Percentiles rank a stretch among this genome's conserved stretches.
phyloP scores from a whole-genome alignment of 2,329 filamentous ascomycete species.

The Pseudofabraea citricarpa region DNA sequence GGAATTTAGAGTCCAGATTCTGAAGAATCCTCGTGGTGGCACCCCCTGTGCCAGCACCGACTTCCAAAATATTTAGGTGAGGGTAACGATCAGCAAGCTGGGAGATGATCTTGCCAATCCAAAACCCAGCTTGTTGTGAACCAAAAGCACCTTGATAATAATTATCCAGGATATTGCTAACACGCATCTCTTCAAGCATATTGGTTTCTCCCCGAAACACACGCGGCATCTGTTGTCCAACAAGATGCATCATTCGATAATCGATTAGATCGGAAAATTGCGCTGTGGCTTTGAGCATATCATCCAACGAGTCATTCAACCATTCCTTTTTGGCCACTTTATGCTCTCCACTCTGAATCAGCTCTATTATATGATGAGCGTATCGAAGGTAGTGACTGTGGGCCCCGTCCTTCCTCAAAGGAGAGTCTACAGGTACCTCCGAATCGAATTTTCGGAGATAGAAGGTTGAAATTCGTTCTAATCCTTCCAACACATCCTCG shows the following conservation, averaged over 20 bases:
- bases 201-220: constrained; percentile 4
- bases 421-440: background rate
- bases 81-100: constrained; percentile 29
- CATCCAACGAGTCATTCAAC: background rate
- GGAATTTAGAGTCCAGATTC: constrained; percentile 7
- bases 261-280: background rate
- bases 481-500: background rate
- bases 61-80: constrained; percentile 31
- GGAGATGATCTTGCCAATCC: constrained; percentile 1
- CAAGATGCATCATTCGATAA: background rate
- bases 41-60: constrained; percentile 25
- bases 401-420: background rate
- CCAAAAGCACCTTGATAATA: constrained; percentile 8
- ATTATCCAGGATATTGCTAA: constrained; percentile 5
- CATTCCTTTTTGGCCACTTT: constrained; percentile 3
- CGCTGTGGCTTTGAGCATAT: background rate
- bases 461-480: background rate
- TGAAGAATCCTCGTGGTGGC: constrained; percentile 22
- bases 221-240: constrained; percentile 8
- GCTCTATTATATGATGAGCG: background rate
- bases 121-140: background rate
- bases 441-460: background rate
- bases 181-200: constrained; percentile 6
- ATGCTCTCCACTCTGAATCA: background rate
- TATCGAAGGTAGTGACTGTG: background rate